A percentile compares a stretch with the other conserved stretches of the same genome.
Conservation (phyloP, 306 rosid species). For the Sicyos edulis region DNA sequence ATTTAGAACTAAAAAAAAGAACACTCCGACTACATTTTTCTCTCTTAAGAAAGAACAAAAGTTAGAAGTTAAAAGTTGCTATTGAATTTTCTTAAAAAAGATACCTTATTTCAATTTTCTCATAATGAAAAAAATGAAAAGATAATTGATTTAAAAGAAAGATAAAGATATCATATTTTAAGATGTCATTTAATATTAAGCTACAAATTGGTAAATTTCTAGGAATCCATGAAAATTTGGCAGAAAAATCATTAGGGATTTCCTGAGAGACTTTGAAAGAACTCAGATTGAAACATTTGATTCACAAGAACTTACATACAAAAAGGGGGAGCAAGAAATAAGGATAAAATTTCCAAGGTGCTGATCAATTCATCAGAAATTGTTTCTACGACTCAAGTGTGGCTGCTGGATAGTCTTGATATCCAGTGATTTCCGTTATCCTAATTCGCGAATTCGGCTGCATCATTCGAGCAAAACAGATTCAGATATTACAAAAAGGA, state of each 20-base stretch:
- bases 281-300: constrained; percentile 1
- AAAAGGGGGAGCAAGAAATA: constrained; percentile 22
- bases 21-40: too few relatives aligned
- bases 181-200: neutral
- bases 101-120: too few relatives aligned
- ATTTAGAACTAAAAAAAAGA: too few relatives aligned
- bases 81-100: too few relatives aligned
- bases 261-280: neutral
- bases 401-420: constrained; percentile 73
- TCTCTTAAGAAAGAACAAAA: too few relatives aligned
- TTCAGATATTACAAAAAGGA: constrained; percentile 3
- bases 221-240: neutral
- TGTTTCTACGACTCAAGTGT: constrained; percentile 50
- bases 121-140: neutral
- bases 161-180: neutral
- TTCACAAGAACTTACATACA: constrained; percentile 24
- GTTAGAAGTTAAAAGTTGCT: too few relatives aligned
- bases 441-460: constrained; percentile 88
- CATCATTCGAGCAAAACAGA: constrained; percentile 14
- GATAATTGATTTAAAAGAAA: neutral
- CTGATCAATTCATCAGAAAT: neutral
- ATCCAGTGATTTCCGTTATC: constrained; percentile 82
- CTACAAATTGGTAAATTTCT: neutral
- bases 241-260: neutral
- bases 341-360: constrained; percentile 11